phyloP scores from a whole-genome alignment of 2,329 filamentous ascomycete species.

The Coniochaeta ligniaria region DNA sequence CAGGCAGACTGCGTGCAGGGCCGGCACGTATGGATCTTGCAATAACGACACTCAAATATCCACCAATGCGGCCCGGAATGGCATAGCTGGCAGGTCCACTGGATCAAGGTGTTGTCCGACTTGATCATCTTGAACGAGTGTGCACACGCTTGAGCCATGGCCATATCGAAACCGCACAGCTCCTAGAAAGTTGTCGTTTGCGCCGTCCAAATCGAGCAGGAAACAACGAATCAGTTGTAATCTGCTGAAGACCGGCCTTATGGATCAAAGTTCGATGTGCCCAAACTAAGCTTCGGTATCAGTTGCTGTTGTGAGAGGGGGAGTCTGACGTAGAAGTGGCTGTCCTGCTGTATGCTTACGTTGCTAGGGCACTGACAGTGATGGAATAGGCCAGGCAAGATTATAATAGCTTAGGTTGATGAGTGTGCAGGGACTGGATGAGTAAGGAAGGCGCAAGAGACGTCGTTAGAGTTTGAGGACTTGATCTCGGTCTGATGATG shows the following conservation, averaged over 20 bases:
- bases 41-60: slow-evolving; percentile 64
- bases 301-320: neutral
- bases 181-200: neutral
- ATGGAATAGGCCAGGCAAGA: neutral
- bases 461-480: neutral
- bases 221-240: neutral
- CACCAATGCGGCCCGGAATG: slow-evolving; percentile 59
- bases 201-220: neutral
- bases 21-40: slow-evolving; percentile 59
- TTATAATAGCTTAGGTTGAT: no score
- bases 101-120: slow-evolving; percentile 56
- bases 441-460: neutral
- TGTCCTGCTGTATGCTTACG: neutral
- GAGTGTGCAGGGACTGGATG: neutral
- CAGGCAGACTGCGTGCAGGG: slow-evolving; percentile 43
- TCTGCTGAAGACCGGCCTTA: neutral
- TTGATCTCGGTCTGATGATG: neutral
- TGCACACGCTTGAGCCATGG: slow-evolving; percentile 48
- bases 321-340: neutral
- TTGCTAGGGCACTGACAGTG: neutral
- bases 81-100: slow-evolving; percentile 60
- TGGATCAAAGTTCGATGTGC: neutral
- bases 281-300: neutral
- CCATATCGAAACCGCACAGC: slow-evolving; percentile 28
- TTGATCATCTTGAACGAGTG: slow-evolving; percentile 62